Evolutionary conservation across 2,329 filamentous ascomycete genomes (phyloP).

Genomic region (Fusarium albosuccineum): DNA sequence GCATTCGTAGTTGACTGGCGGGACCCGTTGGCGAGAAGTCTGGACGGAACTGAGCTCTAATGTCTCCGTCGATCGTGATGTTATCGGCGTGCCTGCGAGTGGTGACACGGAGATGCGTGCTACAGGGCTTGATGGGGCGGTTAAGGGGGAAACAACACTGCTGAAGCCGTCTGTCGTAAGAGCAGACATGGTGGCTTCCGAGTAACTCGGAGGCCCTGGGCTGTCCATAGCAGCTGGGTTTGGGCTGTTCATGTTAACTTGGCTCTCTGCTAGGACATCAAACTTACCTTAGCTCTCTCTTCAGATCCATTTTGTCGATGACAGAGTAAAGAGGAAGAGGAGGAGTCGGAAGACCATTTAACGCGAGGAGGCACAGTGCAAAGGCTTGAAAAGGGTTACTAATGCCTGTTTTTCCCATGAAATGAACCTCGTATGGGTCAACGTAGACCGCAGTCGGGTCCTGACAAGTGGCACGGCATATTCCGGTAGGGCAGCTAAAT

Average conservation of each 20-base stretch:
- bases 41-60: not conserved
- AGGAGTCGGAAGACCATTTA: not conserved
- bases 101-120: conserved; percentile 3
- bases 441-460: too few species aligned
- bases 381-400: too few species aligned
- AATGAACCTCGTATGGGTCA: too few species aligned
- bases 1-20: not conserved
- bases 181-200: conserved; percentile 5
- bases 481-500: not conserved
- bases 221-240: not conserved
- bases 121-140: not conserved
- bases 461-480: not conserved
- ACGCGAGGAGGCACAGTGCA: not conserved
- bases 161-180: not conserved
- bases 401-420: too few species aligned
- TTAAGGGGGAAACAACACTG: not conserved
- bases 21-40: too few species aligned
- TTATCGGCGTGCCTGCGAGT: not conserved
- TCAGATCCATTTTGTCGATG: not conserved
- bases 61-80: not conserved
- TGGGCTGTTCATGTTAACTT: not conserved
- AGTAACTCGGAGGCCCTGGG: not conserved
- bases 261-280: too few species aligned
- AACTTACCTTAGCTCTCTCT: not conserved
- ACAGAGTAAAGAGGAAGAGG: not conserved